These are phyloP conservation scores for Hymenoscyphus albidus DNA, from an alignment of 2,329 filamentous ascomycete species.

Conservation along the genomic window DNA sequence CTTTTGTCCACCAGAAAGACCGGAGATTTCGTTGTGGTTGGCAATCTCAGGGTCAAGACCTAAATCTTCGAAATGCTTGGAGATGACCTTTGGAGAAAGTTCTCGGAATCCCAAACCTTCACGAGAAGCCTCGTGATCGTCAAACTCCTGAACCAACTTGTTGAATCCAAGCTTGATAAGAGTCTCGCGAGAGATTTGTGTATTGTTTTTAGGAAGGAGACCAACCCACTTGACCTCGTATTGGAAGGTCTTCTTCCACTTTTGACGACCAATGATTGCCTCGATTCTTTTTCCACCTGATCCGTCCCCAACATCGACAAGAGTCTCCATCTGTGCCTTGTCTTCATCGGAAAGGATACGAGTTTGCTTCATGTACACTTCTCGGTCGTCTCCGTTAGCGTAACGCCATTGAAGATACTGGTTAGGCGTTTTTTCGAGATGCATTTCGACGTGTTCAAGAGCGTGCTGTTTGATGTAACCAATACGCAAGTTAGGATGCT, in stretches of 20 bases:
- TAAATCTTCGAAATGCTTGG: slow-evolving; percentile 96
- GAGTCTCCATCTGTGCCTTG: slow-evolving; percentile 85
- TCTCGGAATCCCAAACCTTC: slow-evolving; percentile 96
- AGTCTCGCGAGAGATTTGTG: slow-evolving; percentile 88
- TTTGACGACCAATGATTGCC: slow-evolving; percentile 88
- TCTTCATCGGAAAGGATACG: slow-evolving; percentile 83
- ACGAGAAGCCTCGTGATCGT: slow-evolving; percentile 97
- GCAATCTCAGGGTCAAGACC: slow-evolving; percentile 96
- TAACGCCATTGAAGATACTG: slow-evolving; percentile 99
- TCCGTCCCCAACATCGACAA: slow-evolving; percentile 79
- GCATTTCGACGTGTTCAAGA: slow-evolving; percentile 98
- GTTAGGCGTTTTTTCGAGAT: slow-evolving; percentile 97
- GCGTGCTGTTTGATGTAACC: slow-evolving; percentile 99
- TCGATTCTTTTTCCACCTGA: slow-evolving; percentile 70
- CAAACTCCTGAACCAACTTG: slow-evolving; percentile 95
- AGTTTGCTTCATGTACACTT: slow-evolving; percentile 97
- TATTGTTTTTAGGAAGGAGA: slow-evolving; percentile 89
- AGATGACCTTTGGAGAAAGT: slow-evolving; percentile 88
- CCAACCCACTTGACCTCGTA: slow-evolving; percentile 96
- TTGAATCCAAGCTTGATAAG: slow-evolving; percentile 79
- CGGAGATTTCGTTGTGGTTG: slow-evolving; percentile 97
- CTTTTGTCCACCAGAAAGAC: slow-evolving; percentile 93
- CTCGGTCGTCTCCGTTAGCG: slow-evolving; percentile 91
- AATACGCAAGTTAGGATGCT: slow-evolving; percentile 97
- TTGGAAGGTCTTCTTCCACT: slow-evolving; percentile 99